phyloP scores from a whole-genome alignment of 1,284 basidiomycete genomes.

The Naganishia sp. region DNA sequence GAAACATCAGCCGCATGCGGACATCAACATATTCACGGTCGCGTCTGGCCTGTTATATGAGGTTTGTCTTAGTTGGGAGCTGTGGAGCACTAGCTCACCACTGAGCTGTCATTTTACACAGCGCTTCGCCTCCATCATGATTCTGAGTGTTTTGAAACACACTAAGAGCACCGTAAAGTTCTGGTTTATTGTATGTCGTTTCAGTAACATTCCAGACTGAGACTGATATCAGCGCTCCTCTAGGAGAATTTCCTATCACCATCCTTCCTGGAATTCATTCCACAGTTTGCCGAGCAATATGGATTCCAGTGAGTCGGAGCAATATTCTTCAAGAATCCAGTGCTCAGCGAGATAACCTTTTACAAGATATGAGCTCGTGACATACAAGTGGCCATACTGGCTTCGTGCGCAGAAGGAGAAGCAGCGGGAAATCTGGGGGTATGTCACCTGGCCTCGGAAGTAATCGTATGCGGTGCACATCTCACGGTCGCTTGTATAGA shows the following conservation, averaged over 20 bases:
- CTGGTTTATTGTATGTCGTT: constrained; percentile 80
- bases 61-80: constrained; percentile 55
- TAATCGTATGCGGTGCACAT: not conserved
- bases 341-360: not conserved
- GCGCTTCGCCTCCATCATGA: constrained; percentile 98
- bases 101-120: constrained; percentile 46
- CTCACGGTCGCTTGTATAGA: constrained; percentile 30
- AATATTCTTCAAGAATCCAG: not conserved
- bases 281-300: constrained; percentile 84
- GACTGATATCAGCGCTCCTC: not conserved
- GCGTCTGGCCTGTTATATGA: constrained; percentile 95
- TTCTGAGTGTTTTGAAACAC: constrained; percentile 89
- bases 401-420: constrained; percentile 94
- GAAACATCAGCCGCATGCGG: constrained; percentile 59
- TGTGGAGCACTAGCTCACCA: constrained; percentile 32
- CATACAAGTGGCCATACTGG: constrained; percentile 99
- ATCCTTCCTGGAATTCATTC: constrained; percentile 96
- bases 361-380: constrained; percentile 75
- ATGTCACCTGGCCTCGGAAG: not conserved
- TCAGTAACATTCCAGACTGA: not conserved
- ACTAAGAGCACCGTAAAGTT: constrained; percentile 94
- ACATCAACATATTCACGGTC: constrained; percentile 98
- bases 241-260: constrained; percentile 92
- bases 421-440: constrained; percentile 96
- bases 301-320: constrained; percentile 69